Evolutionary conservation across 1,139 yeast species (phyloP).

Genomic region (Saccharomyces hybrid): DNA sequence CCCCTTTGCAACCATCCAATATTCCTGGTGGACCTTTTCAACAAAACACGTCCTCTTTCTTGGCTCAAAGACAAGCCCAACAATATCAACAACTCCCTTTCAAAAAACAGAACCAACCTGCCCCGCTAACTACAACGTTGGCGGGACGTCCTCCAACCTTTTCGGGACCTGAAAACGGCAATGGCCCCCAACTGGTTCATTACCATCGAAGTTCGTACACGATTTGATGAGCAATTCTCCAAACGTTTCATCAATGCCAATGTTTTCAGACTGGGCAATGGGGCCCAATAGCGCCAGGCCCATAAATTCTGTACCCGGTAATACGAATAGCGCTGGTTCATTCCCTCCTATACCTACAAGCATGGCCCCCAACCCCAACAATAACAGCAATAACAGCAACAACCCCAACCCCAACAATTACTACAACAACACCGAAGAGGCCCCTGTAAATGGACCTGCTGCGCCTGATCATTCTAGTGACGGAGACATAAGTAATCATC

Average conservation of each 20-base stretch:
- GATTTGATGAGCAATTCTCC: conserved; percentile 32
- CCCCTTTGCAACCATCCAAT: conserved; percentile 11
- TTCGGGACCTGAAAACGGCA: background rate
- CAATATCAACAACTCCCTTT: background rate
- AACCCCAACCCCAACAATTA: conserved; percentile 2
- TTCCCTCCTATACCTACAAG: background rate
- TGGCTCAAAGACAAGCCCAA: background rate
- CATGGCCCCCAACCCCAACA: background rate
- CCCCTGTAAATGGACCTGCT: conserved; percentile 1
- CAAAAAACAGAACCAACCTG: background rate
- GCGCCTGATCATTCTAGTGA: background rate
- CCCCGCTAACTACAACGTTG: background rate
- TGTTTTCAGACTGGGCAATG: conserved; percentile 31
- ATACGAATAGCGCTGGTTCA: background rate
- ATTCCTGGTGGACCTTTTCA: background rate
- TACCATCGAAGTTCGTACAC: conserved; percentile 29
- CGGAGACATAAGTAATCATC: background rate
- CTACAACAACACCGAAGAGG: conserved; percentile 3
- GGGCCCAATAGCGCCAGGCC: conserved; percentile 7
- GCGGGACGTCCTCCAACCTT: background rate
- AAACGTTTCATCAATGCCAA: conserved; percentile 20
- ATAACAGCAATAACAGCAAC: background rate
- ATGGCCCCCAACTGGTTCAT: conserved; percentile 18
- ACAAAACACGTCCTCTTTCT: background rate
- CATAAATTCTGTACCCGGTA: background rate